phyloP scores from a whole-genome alignment of 2,329 filamentous ascomycete genomes.

The Triangularia setosa region DNA sequence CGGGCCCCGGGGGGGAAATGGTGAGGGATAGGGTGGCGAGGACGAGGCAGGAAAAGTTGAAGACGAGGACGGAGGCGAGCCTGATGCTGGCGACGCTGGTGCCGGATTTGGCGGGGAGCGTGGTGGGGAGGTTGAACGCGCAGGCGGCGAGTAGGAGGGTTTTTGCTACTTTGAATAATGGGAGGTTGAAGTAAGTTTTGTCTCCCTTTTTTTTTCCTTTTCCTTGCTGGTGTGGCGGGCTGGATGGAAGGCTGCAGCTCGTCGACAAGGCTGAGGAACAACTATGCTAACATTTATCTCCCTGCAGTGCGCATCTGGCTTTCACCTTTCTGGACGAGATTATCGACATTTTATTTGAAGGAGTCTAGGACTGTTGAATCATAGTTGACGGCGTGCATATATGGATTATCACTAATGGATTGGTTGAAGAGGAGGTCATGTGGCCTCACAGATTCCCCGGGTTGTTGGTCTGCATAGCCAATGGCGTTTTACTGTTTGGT shows the following conservation, averaged over 20 bases:
- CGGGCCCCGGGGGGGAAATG: conserved; percentile 65
- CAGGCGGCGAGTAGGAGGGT: conserved; percentile 84
- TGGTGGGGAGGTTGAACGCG: conserved; percentile 89
- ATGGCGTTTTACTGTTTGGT: conserved; percentile 5
- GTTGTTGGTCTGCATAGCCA: conserved; percentile 13
- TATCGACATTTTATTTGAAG: conserved; percentile 58
- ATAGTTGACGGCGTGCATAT: not conserved
- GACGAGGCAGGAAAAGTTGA: conserved; percentile 68
- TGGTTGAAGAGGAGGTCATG: not conserved
- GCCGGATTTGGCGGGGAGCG: conserved; percentile 86
- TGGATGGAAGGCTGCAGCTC: not conserved
- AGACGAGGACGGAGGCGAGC: conserved; percentile 80
- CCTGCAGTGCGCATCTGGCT: conserved; percentile 57
- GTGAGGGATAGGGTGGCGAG: conserved; percentile 51
- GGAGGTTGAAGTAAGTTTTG: conserved; percentile 72
- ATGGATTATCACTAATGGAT: not conserved
- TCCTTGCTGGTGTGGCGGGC: not conserved
- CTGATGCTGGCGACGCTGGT: conserved; percentile 85
- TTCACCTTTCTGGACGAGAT: conserved; percentile 71
- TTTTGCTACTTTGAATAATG: conserved; percentile 88
- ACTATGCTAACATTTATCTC: conserved; percentile 16
- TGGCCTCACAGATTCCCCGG: not conserved
- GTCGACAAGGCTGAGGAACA: not conserved
- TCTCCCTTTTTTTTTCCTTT: not conserved
- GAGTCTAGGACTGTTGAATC: not conserved